Percentiles rank a stretch among this genome's conserved stretches.
phyloP scores from a whole-genome alignment of 2,329 filamentous ascomycete species.

The Sphaceloma murrayae region DNA sequence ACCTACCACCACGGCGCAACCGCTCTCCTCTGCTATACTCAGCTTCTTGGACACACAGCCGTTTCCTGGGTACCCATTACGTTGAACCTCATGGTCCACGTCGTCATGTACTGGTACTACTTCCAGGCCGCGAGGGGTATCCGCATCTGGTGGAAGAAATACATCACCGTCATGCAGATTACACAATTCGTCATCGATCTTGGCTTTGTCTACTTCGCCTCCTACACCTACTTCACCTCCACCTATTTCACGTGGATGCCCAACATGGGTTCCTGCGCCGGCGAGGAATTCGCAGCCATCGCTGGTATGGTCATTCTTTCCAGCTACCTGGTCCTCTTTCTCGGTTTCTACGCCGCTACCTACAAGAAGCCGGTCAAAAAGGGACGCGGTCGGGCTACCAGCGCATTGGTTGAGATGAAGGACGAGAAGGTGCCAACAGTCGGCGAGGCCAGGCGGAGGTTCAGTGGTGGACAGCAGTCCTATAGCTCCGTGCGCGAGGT shows the following conservation, averaged over 20 bases:
- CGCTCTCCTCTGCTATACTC: constrained; percentile 93
- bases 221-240: constrained; percentile 96
- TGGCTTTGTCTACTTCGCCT: constrained; percentile 96
- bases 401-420: constrained; percentile 76
- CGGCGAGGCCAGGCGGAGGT: constrained; percentile 44
- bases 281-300: constrained; percentile 93
- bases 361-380: constrained; percentile 81
- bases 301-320: constrained; percentile 83
- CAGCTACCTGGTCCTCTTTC: constrained; percentile 96
- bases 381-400: constrained; percentile 65
- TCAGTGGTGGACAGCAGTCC: constrained; percentile 34
- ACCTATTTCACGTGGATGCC: constrained; percentile 81
- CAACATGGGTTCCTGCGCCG: constrained; percentile 76
- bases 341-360: constrained; percentile 95
- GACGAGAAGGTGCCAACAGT: constrained; percentile 54
- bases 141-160: constrained; percentile 99
- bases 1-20: constrained; percentile 98
- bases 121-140: constrained; percentile 96
- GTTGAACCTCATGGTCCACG: constrained; percentile 87
- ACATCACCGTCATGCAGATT: constrained; percentile 96
- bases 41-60: constrained; percentile 82
- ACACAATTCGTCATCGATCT: constrained; percentile 95
- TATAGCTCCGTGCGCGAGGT: constrained; percentile 23
- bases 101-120: constrained; percentile 99
- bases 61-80: constrained; percentile 93